phyloP scores from a whole-genome alignment of 176 grass and related monocot genomes.

The Alloteropsis semialata region DNA sequence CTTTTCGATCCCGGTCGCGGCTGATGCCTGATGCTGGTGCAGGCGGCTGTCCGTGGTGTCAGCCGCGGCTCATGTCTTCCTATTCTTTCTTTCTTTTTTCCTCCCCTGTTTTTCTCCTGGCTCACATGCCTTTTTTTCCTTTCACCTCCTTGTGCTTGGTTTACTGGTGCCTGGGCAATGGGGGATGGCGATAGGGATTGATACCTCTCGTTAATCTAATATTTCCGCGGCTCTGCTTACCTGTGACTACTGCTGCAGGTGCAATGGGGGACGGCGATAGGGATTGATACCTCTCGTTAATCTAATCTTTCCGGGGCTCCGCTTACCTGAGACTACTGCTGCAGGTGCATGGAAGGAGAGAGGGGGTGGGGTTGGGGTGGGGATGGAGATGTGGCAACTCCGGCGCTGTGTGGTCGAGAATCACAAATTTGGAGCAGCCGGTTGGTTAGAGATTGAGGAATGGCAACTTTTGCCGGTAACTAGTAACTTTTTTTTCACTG shows the following conservation, averaged over 20 bases:
- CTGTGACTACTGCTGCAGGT: not conserved
- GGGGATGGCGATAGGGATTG: not conserved
- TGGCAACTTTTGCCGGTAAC: no score
- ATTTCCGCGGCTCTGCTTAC: not conserved
- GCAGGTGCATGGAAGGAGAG: not conserved
- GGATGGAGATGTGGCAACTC: slow-evolving; percentile 10
- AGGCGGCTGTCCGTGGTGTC: slow-evolving; percentile 12
- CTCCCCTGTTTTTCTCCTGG: slow-evolving; percentile 7
- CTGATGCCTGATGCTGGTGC: slow-evolving; percentile 12
- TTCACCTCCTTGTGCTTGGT: not conserved
- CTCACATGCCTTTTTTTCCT: not conserved
- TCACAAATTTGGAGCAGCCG: not conserved
- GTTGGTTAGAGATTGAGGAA: not conserved
- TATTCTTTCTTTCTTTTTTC: not conserved
- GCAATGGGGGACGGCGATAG: slow-evolving; percentile 12
- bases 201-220: slow-evolving; percentile 5
- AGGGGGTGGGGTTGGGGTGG: not conserved
- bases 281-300: slow-evolving; percentile 9
- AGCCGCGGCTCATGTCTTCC: not conserved
- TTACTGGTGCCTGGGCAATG: not conserved
- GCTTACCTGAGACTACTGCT: not conserved
- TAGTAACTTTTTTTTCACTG: no score
- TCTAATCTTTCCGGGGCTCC: not conserved
- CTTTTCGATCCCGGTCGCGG: not conserved
- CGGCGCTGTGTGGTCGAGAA: slow-evolving; percentile 9